Evolutionary conservation across 495 filamentous ascomycete genomes (phyloP).

Genomic region (Podospora australis): DNA sequence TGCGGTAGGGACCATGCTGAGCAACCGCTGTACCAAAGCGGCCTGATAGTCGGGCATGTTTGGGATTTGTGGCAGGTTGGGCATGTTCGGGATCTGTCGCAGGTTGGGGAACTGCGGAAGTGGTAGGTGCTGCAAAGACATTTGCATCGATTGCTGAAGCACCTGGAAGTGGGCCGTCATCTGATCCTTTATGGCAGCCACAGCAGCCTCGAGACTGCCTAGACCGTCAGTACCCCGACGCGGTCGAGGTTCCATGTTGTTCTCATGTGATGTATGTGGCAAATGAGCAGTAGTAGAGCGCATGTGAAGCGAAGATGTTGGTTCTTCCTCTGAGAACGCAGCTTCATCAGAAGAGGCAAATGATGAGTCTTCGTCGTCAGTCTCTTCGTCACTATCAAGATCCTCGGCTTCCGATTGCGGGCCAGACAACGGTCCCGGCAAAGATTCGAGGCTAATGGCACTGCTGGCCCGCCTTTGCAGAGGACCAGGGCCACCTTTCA

Average conservation of each 20-base stretch:
- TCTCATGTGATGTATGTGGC: too few species aligned
- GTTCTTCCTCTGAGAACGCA: constrained; percentile 33
- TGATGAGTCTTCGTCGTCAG: constrained; percentile 35
- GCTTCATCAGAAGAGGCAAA: constrained; percentile 27
- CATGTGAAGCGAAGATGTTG: constrained; percentile 32
- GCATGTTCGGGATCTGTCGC: constrained; percentile 19
- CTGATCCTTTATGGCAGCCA: constrained; percentile 70
- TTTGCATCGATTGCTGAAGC: constrained; percentile 60
- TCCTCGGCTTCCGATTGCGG: constrained; percentile 29
- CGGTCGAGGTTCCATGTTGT: constrained; percentile 21
- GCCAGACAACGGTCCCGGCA: too few species aligned
- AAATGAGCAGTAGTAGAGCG: constrained; percentile 18
- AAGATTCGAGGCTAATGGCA: constrained; percentile 55
- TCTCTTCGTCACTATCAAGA: constrained; percentile 29
- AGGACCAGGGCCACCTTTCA: constrained; percentile 41
- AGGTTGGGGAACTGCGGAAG: constrained; percentile 28
- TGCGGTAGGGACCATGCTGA: constrained; percentile 49
- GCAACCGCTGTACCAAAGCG: constrained; percentile 62
- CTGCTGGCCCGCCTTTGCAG: constrained; percentile 58
- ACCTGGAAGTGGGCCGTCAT: constrained; percentile 72
- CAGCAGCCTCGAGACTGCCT: constrained; percentile 46
- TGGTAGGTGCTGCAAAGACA: constrained; percentile 30
- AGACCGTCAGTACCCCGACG: constrained; percentile 24
- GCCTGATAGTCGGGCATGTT: constrained; percentile 66
- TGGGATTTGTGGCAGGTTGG: constrained; percentile 43